Conservation (phyloP, 805 yeast genomes). For the Lachancea sp. region DNA sequence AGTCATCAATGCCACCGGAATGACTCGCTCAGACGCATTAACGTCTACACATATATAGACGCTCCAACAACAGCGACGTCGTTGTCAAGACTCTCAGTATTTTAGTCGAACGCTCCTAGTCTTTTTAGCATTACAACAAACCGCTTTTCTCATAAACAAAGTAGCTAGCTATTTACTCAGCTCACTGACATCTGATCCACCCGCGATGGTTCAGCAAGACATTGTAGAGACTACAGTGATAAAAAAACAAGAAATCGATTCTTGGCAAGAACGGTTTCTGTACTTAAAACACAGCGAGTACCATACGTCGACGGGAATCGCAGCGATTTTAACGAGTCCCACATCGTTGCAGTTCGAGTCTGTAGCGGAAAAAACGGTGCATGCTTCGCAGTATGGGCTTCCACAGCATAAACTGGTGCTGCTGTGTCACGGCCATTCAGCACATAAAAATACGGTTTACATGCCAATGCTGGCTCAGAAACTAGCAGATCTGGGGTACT, state of each 20-base stretch:
- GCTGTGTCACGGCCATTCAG: slow-evolving; percentile 77
- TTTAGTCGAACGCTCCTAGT: too few species aligned
- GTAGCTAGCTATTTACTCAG: not conserved
- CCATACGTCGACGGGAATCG: slow-evolving; percentile 29
- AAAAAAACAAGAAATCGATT: slow-evolving; percentile 5
- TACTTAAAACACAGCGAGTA: slow-evolving; percentile 17
- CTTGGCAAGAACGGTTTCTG: slow-evolving; percentile 17
- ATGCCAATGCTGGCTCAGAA: slow-evolving; percentile 55
- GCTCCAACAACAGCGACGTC: too few species aligned
- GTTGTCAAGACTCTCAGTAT: too few species aligned
- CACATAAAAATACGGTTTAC: slow-evolving; percentile 76
- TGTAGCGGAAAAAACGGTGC: slow-evolving; percentile 13
- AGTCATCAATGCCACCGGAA: not conserved
- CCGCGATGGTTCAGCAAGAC: slow-evolving; percentile 8
- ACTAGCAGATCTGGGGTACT: slow-evolving; percentile 57
- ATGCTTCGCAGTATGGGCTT: slow-evolving; percentile 17
- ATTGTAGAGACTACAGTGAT: slow-evolving; percentile 5
- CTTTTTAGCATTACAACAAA: too few species aligned
- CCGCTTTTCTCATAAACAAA: not conserved
- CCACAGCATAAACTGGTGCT: slow-evolving; percentile 48
- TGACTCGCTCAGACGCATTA: not conserved
- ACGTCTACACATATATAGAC: not conserved
- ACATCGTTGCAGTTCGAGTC: slow-evolving; percentile 19
- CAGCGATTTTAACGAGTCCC: slow-evolving; percentile 35
- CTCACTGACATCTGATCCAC: not conserved